Base-by-base conservation (phyloP, 345 rosid species). In the Citrus sp. region DNA sequence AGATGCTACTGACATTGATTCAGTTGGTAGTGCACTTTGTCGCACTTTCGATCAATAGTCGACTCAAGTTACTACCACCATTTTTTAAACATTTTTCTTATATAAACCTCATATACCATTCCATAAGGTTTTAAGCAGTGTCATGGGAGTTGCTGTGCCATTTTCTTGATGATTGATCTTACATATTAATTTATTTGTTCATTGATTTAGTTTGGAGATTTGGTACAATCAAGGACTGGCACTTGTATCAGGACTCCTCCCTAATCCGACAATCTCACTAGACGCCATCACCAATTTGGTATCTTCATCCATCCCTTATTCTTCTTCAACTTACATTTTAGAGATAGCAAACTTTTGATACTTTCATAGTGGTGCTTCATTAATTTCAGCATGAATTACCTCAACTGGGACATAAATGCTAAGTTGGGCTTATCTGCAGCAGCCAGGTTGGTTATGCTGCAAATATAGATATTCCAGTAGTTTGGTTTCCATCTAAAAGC, bases 161-260 rank as follows among this genome's bases (percentile, higher is more conserved):
- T 46, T 46, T 46, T 46, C 51, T 3, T 46, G 16, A 46, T 13
- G 18, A 46, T 42, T 51, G 22, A 5, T 24, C 21, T 21, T 49
- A 27, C 54, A 27, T 19, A 69, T 13, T 72, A 65, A 51, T 56
- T 13, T 27, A 16, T 51, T 51, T 32, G 7, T 40, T 59, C 40
- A 21, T 30, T 65, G n/a, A 32, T 82, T 82, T 63, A 96, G 97
- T 77, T 91, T 96, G 89, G 99, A 96, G 90, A 88, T 96, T 73
- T 96, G 99, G 98, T 96, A 96, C 88, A 88, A 72, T 79, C 99
- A 96, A 89, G 99, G 97, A 71, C 82, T 96, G 80, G 97, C 92
- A 73, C 85, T 96, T 8, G 81, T 96, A 42, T 89, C 98, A 5
- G 99, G 99, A 40, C 87, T 91, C 42, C 99, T 96, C 66, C 5